These are phyloP conservation scores for Trichoderma parareesei DNA, from an alignment of 495 filamentous ascomycete genomes.

Conservation along the genomic window DNA sequence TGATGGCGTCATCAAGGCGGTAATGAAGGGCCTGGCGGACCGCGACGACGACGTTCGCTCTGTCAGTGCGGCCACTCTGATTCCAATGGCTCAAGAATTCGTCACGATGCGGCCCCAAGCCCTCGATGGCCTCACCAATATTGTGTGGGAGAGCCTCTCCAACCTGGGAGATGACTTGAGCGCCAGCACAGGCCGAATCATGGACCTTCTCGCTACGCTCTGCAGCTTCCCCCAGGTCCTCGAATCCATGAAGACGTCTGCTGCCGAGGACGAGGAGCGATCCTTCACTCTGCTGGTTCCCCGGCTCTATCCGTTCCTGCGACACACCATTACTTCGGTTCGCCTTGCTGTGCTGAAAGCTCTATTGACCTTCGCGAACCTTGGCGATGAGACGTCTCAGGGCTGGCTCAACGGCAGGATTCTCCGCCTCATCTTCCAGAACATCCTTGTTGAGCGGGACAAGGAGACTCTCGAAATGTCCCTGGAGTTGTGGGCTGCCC, in stretches of 20 bases:
- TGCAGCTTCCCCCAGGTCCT: conserved; percentile 91
- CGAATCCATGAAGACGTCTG: conserved; percentile 87
- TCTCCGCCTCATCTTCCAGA: conserved; percentile 84
- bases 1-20: conserved; percentile 83
- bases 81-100: conserved; percentile 91
- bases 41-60: conserved; percentile 92
- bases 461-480: conserved; percentile 67
- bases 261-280: conserved; percentile 68
- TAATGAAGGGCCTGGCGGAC: conserved; percentile 91
- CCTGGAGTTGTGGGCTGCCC: conserved; percentile 74
- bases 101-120: conserved; percentile 71
- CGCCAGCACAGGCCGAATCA: conserved; percentile 93
- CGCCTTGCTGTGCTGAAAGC: conserved; percentile 88
- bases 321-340: conserved; percentile 94
- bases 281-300: conserved; percentile 90
- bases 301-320: conserved; percentile 88
- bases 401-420: conserved; percentile 90
- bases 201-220: conserved; percentile 92
- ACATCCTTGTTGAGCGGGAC: conserved; percentile 87
- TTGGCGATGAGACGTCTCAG: conserved; percentile 73
- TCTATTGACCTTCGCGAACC: conserved; percentile 81
- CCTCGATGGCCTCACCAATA: conserved; percentile 74
- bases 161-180: conserved; percentile 93
- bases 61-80: conserved; percentile 91
- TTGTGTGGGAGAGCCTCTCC: conserved; percentile 95